Evolutionary conservation across 176 grass and related monocot species (phyloP), one percentile per base, ranked within the genome.

Genomic region (maize (Zea mays)): DNA sequence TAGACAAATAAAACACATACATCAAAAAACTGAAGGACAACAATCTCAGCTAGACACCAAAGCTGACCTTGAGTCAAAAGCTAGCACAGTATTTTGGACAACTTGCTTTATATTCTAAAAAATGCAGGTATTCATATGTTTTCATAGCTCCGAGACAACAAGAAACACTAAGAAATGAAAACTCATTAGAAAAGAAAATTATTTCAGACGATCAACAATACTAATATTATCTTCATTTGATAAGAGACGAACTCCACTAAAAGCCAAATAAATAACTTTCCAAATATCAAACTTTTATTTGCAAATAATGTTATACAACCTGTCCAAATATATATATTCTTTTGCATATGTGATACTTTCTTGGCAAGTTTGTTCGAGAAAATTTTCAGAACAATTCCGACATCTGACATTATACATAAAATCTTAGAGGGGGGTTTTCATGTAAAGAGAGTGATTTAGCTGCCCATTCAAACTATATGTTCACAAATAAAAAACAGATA

Each of bases 321-420:
- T 86, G 59, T 84, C 88, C 94, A 90, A 97, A 27, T 27, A 74
- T 83, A 85, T 47, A 67, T 77, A 75, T 60, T 39, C 61, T 73
- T 89, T 81, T 85, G 62, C 74, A 93, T 79, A 72, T 91, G 79
- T 43, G 39, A 11, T 37, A 79, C 46, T 62, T 84, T 83, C 71
- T 85, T 86, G 55, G 63, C 54, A 89, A 39, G 85, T 27, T 44
- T 83, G 48, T 81, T 55, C 37, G 75, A 7, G 39, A 87, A 91
- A 67, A 97, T 39, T 77, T 86, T 86, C 20, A 97, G 67, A 17
- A 97, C 84, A 64, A 88, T 91, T 62, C 94, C 94, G 41, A 91
- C 44, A 75, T 81, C 71, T 79, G 90, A 91, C 85, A 97, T 83
- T 71, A 72, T 83, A 60, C 75, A 87, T 42, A 91, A 73, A 81